Conservation (phyloP, 495 filamentous ascomycete genomes). For the Penicillium canariense region DNA sequence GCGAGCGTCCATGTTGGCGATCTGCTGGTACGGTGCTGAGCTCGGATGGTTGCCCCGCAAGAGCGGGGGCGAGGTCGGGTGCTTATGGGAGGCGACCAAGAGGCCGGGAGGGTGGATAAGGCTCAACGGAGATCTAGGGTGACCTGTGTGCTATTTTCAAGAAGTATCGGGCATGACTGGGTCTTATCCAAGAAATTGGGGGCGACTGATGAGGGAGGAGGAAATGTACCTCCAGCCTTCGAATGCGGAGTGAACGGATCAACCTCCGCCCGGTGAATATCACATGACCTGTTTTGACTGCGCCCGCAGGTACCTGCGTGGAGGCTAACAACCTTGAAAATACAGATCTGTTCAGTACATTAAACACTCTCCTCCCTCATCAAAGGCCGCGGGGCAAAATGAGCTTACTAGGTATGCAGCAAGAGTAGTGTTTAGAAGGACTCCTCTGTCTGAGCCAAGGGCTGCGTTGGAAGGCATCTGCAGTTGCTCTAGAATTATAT, state of each 20-base stretch:
- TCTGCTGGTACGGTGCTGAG: slow-evolving; percentile 14
- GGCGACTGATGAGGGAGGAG: slow-evolving; percentile 9
- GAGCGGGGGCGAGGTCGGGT: slow-evolving; percentile 23
- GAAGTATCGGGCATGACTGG: background rate
- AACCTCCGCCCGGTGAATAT: slow-evolving; percentile 14
- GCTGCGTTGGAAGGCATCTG: too few species aligned
- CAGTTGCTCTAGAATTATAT: too few species aligned
- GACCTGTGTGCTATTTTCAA: background rate
- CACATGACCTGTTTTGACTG: slow-evolving; percentile 18
- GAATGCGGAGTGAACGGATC: slow-evolving; percentile 28
- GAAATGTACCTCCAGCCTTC: slow-evolving; percentile 18
- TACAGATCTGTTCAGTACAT: background rate
- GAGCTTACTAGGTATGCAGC: too few species aligned
- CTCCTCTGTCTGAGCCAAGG: too few species aligned
- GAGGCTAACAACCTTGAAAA: background rate
- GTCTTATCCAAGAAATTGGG: slow-evolving; percentile 12
- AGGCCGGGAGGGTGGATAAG: background rate
- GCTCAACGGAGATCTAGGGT: background rate
- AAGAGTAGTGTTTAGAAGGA: too few species aligned
- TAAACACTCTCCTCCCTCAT: too few species aligned
- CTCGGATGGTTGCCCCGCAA: slow-evolving; percentile 28
- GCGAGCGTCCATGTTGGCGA: slow-evolving; percentile 42
- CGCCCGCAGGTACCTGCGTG: background rate
- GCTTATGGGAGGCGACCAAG: slow-evolving; percentile 9
- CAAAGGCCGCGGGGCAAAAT: too few species aligned